phyloP scores from a whole-genome alignment of 2,329 filamentous ascomycete species.

The Hortaea werneckii region DNA sequence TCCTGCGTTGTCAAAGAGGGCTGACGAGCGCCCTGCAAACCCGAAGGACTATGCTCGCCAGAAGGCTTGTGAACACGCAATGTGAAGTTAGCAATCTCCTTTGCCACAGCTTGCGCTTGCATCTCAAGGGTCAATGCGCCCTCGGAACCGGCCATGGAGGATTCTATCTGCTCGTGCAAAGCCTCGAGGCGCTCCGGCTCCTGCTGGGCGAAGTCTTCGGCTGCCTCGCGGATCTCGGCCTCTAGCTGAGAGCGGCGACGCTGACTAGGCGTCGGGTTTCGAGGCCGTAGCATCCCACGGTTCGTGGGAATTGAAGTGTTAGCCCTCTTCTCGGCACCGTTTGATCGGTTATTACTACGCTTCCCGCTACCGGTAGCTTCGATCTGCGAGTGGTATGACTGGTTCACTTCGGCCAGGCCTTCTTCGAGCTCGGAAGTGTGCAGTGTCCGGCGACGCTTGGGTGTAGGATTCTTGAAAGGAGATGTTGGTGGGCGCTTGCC shows the following conservation, averaged over 20 bases:
- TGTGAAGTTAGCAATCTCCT: slow-evolving; percentile 39
- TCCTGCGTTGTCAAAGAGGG: slow-evolving; percentile 89
- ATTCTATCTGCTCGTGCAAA: slow-evolving; percentile 37
- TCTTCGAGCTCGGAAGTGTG: slow-evolving; percentile 45
- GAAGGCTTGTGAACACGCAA: slow-evolving; percentile 31
- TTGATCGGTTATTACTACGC: slow-evolving; percentile 47
- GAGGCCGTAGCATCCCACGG: slow-evolving; percentile 52
- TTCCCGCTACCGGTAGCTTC: slow-evolving; percentile 48
- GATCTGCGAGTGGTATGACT: slow-evolving; percentile 18
- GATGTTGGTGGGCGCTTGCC: slow-evolving; percentile 67
- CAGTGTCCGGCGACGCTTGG: slow-evolving; percentile 76
- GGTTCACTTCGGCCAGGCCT: slow-evolving; percentile 12
- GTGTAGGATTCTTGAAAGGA: slow-evolving; percentile 73
- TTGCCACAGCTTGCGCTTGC: slow-evolving; percentile 34
- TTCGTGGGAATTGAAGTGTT: slow-evolving; percentile 47
- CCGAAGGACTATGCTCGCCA: slow-evolving; percentile 20
- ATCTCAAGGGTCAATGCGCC: slow-evolving; percentile 26
- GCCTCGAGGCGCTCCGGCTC: slow-evolving; percentile 35
- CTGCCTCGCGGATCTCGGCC: slow-evolving; percentile 36
- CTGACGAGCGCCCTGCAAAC: slow-evolving; percentile 41
- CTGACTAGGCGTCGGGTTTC: slow-evolving; percentile 59
- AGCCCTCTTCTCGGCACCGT: slow-evolving; percentile 41
- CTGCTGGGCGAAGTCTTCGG: slow-evolving; percentile 35
- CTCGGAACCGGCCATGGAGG: slow-evolving; percentile 21
- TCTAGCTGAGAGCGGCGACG: slow-evolving; percentile 36